These are phyloP conservation scores for Neophaeococcomyces aloes DNA, from an alignment of 2,329 filamentous ascomycete genomes.

Conservation along the genomic window DNA sequence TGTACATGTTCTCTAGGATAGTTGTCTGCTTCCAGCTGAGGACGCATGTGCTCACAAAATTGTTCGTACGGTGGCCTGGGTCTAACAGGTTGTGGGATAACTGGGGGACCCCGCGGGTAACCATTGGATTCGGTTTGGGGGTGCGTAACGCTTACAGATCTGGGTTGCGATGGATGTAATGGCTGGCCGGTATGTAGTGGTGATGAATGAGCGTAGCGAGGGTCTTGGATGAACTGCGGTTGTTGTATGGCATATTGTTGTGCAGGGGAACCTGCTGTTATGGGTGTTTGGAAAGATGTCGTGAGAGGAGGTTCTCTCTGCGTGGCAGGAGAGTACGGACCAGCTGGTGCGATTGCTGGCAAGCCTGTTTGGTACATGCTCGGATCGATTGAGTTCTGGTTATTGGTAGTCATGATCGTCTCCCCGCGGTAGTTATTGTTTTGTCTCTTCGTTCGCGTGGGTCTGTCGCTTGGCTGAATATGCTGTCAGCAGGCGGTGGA, in stretches of 20 bases:
- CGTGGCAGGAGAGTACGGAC: slow-evolving; percentile 15
- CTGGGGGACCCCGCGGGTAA: not conserved
- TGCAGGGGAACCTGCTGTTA: slow-evolving; percentile 8
- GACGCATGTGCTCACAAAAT: slow-evolving; percentile 20
- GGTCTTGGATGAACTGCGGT: slow-evolving; percentile 9
- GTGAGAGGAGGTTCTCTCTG: slow-evolving; percentile 14
- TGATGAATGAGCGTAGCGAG: slow-evolving; percentile 10
- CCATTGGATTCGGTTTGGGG: not conserved
- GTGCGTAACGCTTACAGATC: not conserved
- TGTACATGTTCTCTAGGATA: slow-evolving; percentile 17
- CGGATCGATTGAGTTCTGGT: slow-evolving; percentile 4
- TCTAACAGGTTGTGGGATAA: slow-evolving; percentile 13
- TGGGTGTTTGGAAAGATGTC: slow-evolving; percentile 14
- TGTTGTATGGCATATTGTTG: slow-evolving; percentile 15
- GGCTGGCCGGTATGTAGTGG: slow-evolving; percentile 7
- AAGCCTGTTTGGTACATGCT: slow-evolving; percentile 15
- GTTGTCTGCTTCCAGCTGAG: slow-evolving; percentile 20
- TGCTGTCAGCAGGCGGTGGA: slow-evolving; percentile 15
- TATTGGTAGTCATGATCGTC: slow-evolving; percentile 17
- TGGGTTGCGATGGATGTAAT: not conserved
- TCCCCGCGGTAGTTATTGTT: slow-evolving; percentile 21
- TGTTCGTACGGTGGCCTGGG: slow-evolving; percentile 18
- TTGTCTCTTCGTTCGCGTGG: slow-evolving; percentile 32
- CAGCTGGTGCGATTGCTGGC: slow-evolving; percentile 18
- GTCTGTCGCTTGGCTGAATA: slow-evolving; percentile 36